These are phyloP conservation scores for Russula ochroleuca DNA, from an alignment of 768 basidiomycete species.

Conservation along the genomic window DNA sequence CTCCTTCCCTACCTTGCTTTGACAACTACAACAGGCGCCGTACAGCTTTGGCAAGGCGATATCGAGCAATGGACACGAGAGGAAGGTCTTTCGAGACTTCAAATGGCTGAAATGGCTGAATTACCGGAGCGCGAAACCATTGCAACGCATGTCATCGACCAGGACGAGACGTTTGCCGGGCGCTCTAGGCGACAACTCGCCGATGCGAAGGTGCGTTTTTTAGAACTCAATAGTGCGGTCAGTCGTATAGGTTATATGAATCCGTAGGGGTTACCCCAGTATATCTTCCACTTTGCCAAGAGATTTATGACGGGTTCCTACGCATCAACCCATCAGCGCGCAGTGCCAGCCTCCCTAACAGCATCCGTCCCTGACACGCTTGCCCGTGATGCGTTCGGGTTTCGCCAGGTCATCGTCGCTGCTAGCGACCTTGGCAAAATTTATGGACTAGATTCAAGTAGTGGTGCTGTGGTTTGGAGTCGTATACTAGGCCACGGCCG, in stretches of 20 bases:
- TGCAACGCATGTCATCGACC: constrained; percentile 34
- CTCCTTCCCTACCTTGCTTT: constrained; percentile 47
- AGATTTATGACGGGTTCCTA: constrained; percentile 72
- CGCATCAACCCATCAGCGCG: constrained; percentile 44
- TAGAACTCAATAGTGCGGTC: background rate
- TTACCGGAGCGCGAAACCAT: constrained; percentile 57
- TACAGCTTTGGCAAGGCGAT: constrained; percentile 69
- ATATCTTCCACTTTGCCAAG: constrained; percentile 57
- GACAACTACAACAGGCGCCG: constrained; percentile 68
- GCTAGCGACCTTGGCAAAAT: constrained; percentile 71
- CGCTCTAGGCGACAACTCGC: constrained; percentile 54
- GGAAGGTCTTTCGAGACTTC: constrained; percentile 65
- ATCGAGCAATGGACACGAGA: constrained; percentile 72
- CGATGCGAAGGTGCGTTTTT: constrained; percentile 51
- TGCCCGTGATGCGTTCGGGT: constrained; percentile 76
- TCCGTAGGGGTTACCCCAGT: constrained; percentile 63
- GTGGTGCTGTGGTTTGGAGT: constrained; percentile 76
- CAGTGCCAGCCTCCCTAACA: constrained; percentile 32
- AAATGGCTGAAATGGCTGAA: constrained; percentile 67
- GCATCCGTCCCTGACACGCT: constrained; percentile 39
- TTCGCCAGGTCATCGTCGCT: constrained; percentile 75
- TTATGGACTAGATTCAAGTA: constrained; percentile 77
- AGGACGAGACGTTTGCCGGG: constrained; percentile 46
- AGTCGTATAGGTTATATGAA: background rate
- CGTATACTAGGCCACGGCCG: constrained; percentile 70